Evolutionary conservation across 148 eudicot genomes (phyloP), one percentile per base, ranked within the genome.

Genomic region (Silene uniflora): DNA sequence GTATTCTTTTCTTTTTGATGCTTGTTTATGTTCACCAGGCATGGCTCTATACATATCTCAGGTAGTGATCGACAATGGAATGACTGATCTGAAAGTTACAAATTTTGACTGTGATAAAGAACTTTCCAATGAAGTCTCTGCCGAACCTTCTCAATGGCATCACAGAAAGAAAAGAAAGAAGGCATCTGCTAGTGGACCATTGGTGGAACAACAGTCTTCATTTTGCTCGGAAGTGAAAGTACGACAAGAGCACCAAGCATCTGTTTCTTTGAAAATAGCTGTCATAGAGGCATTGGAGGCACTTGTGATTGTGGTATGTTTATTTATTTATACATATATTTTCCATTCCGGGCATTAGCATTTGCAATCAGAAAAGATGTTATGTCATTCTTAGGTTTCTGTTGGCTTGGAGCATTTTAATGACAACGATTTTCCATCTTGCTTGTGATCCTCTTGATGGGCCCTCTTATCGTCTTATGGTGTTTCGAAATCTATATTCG

Each of bases 251-350:
- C 62, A 71, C 55, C 67, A 62, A 67, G 70, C 82, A 22, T 85
- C 87, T 70, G 61, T 88, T 42, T 72, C 95, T 21, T 78, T 90
- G 49, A 88, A 89, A 81, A 86, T 87, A 69, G 97, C 97, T 78
- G 97, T 96, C 47, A 60, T 91, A 10, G 88, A 90, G 77, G 82
- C 91, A 22, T 75, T 94, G 75, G 93, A 94, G 79, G 87, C 96
- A 75, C 93, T 94, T 81, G 78, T 94, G 11, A 83, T 81, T 44
- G 91, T 92, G 93, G 98, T 94, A 89, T 54, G 88, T 80, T 63
- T 46, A 11, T 52, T 12, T 49, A 10, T 52, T 13, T 12, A 16
- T 60, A 10, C 44, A 66, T 56, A 6, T 19, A 17, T 1, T 44
- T 0, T 72, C 24, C 8, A 67, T 25, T 10, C 16, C 44, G 7